Evolutionary conservation across 2,329 filamentous ascomycete species (phyloP).

Genomic region (Pseudogymnoascus sp.): DNA sequence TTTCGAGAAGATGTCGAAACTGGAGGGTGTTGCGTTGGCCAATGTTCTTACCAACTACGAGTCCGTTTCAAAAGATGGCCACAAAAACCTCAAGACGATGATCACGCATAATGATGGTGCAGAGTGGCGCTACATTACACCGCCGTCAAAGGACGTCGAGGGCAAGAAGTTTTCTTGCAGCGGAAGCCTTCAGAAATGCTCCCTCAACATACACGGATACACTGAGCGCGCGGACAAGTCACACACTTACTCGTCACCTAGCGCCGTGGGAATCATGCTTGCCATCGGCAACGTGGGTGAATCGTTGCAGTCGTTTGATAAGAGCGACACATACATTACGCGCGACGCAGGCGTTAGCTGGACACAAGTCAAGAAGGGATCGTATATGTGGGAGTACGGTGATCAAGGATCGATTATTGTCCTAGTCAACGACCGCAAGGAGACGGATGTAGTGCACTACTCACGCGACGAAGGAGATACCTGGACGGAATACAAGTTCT

Average conservation of each 20-base stretch:
- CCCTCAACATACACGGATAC: slow-evolving; percentile 90
- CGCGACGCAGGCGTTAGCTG: slow-evolving; percentile 85
- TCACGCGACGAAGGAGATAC: slow-evolving; percentile 72
- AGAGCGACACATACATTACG: slow-evolving; percentile 85
- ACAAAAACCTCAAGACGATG: slow-evolving; percentile 79
- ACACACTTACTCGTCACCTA: slow-evolving; percentile 81
- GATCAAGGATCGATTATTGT: slow-evolving; percentile 92
- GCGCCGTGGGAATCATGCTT: slow-evolving; percentile 85
- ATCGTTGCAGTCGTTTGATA: slow-evolving; percentile 32
- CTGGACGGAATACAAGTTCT: slow-evolving; percentile 73
- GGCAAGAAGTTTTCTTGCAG: slow-evolving; percentile 67
- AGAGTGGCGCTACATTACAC: slow-evolving; percentile 70
- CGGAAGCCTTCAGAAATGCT: slow-evolving; percentile 61
- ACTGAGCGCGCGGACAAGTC: slow-evolving; percentile 78
- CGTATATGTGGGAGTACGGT: slow-evolving; percentile 89
- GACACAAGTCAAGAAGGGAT: slow-evolving; percentile 78
- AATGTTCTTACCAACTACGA: slow-evolving; percentile 76
- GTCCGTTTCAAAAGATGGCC: slow-evolving; percentile 47
- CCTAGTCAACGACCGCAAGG: slow-evolving; percentile 66
- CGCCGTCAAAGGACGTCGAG: slow-evolving; percentile 65
- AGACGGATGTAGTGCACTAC: slow-evolving; percentile 67
- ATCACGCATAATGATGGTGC: slow-evolving; percentile 97
- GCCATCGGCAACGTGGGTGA: slow-evolving; percentile 86
- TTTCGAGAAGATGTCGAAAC: slow-evolving; percentile 88
- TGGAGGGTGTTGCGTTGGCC: slow-evolving; percentile 84